Percentiles rank a stretch among this genome's conserved stretches.
These are phyloP conservation scores for Megacollybia marginata DNA, from an alignment of 768 basidiomycete genomes.

Conservation along the genomic window DNA sequence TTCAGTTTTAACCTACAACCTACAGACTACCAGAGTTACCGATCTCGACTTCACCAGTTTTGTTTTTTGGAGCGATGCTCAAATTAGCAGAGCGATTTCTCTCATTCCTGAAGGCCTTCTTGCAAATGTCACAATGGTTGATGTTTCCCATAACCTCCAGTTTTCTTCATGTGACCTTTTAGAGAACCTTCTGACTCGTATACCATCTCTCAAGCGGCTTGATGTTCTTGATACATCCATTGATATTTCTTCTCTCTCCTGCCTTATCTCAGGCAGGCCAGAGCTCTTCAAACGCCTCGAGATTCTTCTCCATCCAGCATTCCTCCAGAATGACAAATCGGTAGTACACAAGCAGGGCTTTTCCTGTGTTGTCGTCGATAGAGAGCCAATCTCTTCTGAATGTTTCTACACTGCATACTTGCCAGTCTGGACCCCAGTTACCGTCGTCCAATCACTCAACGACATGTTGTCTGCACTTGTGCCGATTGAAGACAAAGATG, in stretches of 20 bases:
- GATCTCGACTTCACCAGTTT: constrained; percentile 20
- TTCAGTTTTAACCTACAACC: constrained; percentile 10
- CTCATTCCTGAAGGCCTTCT: constrained; percentile 1
- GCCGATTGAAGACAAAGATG: background rate
- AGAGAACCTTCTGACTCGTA: constrained; percentile 11
- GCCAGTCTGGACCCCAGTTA: constrained; percentile 18
- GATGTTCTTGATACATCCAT: constrained; percentile 18
- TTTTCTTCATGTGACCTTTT: constrained; percentile 16
- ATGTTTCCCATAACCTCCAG: constrained; percentile 20
- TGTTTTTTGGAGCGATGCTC: constrained; percentile 11
- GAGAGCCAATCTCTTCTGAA: no score
- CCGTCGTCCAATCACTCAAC: constrained; percentile 16
- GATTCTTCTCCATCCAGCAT: constrained; percentile 19
- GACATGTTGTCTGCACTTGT: constrained; percentile 1
- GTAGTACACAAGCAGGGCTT: constrained; percentile 14
- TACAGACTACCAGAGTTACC: constrained; percentile 5
- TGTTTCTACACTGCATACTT: constrained; percentile 7
- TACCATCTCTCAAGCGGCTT: constrained; percentile 18
- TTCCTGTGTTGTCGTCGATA: constrained; percentile 4
- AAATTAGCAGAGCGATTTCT: constrained; percentile 13
- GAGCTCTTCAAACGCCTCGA: constrained; percentile 20
- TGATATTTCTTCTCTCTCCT: constrained; percentile 9
- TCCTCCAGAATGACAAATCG: constrained; percentile 8
- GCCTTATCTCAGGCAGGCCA: constrained; percentile 15
- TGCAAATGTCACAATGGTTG: constrained; percentile 10